Evolutionary conservation across 768 basidiomycete species (phyloP), one percentile per base, ranked within the genome.

Genomic region (Zangia roseola): DNA sequence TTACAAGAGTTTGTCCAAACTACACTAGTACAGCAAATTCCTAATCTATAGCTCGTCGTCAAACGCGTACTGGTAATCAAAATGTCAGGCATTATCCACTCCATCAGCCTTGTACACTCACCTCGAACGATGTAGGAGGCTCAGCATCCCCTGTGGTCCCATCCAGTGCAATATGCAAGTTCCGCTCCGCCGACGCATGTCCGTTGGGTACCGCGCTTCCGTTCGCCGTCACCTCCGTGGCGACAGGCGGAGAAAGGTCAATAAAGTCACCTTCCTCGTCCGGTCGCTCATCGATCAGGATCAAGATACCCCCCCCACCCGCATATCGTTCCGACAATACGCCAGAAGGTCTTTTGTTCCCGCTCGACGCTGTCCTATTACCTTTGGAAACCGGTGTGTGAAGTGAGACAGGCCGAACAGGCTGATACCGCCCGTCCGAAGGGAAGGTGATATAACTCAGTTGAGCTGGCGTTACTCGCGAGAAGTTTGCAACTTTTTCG

Each of bases 391-490:
- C 46, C 16, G 63, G 59, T 6, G 73, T 58, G 10, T 44, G 57
- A 24, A 79, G 72, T 21, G 86, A 82, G 38, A 95, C 82, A 0
- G 88, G 79, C 30, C 95, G 83, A 14, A 97, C 88, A 20, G 97
- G 97, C 54, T 88, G 84, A 68, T 92, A 99, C 41, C 93, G 83
- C 24, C 83, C 77, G 30, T 86, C 83, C 10, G 73, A 52, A 0
- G 91, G 84, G 80, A 98, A 95, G 40, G 81, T 78, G 61, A 98
- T 81, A 68, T 88, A 82, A n/a, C 81, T 72, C 23, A 95, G 72
- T 65, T 99, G 97, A 0, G 86, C 82, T 17, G 94, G 91, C 3
- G 89, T 91, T 19, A 97, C 94, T 41, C 97, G 86, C 17, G 92
- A 88, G 63, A 97, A 86, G 74, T 99, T 99, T 19, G 82, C 73